Evolutionary conservation across 176 grass and related monocot species (phyloP).

Genomic region (Eleusine indica): DNA sequence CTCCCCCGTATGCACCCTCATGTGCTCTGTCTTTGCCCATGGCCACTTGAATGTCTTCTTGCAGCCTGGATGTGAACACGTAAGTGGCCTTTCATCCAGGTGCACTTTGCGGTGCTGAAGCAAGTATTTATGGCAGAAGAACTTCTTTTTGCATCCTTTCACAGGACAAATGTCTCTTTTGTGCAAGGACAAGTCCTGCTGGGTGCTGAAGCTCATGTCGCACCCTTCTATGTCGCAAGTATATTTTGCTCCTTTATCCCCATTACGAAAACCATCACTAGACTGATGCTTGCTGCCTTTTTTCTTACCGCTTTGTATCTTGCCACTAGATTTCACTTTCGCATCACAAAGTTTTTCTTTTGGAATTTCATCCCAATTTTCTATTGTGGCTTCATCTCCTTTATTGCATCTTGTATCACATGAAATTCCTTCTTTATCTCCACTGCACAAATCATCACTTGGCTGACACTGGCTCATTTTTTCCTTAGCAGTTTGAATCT

Average conservation of each 20-base stretch:
- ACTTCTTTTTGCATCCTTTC: slow-evolving; percentile 94
- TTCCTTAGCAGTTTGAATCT: slow-evolving; percentile 44
- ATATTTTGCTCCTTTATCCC: slow-evolving; percentile 57
- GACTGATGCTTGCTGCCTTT: slow-evolving; percentile 53
- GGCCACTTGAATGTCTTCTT: slow-evolving; percentile 98
- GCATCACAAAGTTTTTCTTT: slow-evolving; percentile 34
- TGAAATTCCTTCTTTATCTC: slow-evolving; percentile 9
- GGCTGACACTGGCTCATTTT: slow-evolving; percentile 52
- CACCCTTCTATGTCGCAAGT: slow-evolving; percentile 88
- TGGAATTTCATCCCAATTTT: slow-evolving; percentile 39
- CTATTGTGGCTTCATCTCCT: slow-evolving; percentile 31
- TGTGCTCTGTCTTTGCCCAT: slow-evolving; percentile 96
- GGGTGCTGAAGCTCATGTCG: slow-evolving; percentile 84
- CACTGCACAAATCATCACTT: slow-evolving; percentile 27
- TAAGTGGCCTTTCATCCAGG: slow-evolving; percentile 88
- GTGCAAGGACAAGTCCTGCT: slow-evolving; percentile 78
- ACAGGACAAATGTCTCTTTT: slow-evolving; percentile 91
- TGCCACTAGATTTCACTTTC: slow-evolving; percentile 52
- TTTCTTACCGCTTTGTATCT: slow-evolving; percentile 44
- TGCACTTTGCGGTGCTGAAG: slow-evolving; percentile 97
- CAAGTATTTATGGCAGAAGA: slow-evolving; percentile 96
- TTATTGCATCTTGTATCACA: neutral
- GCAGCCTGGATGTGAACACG: slow-evolving; percentile 77
- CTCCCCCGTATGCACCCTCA: slow-evolving; percentile 90
- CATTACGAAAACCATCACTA: slow-evolving; percentile 21